Conservation (phyloP, 2,329 filamentous ascomycete genomes). For the Metarhizium album region DNA sequence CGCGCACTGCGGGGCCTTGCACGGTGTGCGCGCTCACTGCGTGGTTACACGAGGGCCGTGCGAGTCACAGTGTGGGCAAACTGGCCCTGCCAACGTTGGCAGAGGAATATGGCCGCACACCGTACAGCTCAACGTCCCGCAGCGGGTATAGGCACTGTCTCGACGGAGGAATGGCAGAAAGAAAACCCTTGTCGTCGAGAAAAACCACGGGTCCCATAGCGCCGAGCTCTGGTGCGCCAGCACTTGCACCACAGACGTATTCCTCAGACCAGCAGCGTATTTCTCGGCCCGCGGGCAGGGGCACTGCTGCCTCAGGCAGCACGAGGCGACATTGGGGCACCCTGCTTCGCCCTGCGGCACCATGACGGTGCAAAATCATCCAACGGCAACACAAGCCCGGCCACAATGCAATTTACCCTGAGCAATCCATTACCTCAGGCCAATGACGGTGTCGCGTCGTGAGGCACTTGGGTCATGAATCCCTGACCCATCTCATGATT, state of each 20-base stretch:
- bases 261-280: slow-evolving; percentile 17
- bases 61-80: background rate
- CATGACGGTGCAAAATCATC: slow-evolving; percentile 5
- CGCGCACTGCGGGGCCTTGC: background rate
- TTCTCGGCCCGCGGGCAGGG: slow-evolving; percentile 11
- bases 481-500: slow-evolving; percentile 3
- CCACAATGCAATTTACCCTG: background rate
- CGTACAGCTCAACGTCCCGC: background rate
- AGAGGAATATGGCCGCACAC: background rate
- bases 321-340: slow-evolving; percentile 16
- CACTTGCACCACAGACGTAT: slow-evolving; percentile 12
- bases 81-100: background rate
- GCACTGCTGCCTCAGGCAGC: slow-evolving; percentile 23
- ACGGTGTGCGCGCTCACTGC: background rate
- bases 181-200: background rate
- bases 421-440: background rate
- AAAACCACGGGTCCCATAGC: background rate
- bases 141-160: background rate
- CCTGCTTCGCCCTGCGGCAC: background rate
- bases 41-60: background rate
- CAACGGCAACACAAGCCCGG: slow-evolving; percentile 5
- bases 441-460: background rate
- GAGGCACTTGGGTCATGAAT: slow-evolving; percentile 1
- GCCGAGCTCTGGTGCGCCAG: background rate
- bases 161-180: background rate